Evolutionary conservation across 352 stramenopile genomes (phyloP), one percentile per base, ranked within the genome.

Genomic region (Achlya hypogyna): DNA sequence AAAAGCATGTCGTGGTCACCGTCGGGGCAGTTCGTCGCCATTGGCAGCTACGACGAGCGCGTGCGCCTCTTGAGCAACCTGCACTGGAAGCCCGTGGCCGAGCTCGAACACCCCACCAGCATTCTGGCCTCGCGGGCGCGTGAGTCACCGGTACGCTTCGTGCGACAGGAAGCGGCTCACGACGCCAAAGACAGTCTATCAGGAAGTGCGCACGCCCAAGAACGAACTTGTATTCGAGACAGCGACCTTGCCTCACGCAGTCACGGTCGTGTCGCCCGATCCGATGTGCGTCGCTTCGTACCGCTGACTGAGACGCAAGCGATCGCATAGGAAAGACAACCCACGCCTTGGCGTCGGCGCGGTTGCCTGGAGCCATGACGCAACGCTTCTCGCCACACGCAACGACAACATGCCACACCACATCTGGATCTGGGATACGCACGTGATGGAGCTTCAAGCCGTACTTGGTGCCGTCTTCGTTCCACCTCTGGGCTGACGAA

Each of bases 361-460:
- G 34, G 75, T 81, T 16, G 31, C 77, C 18, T 93, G 84, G 84
- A 91, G 80, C 64, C 72, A 70, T 20, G 79, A 93, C 52, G 86
- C 83, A 12, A 67, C 75, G 35, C 90, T 84, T 71, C 51, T 92
- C 40, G 85, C 78, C 23, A 89, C 85, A 5, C 90, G 84, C 70
- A 91, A 82, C 40, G 85, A 93, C 38, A 74, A 86, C 25, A 93
- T 91, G 81, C 82, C 85, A 16, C 84, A 89, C 62, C 89, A 91
- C 51, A 75, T 93, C 31, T 93, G 85, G 85, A 83, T 93, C 25
- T 93, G 85, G 85, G 72, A 82, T 32, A 90, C 77, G 10, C 77
- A 90, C 53, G 87, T 75, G 27, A 79, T 91, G 71, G 87, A 72
- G 43, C 71, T 91, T 56, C 76, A 88, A 59, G 77, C 79, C 4